A percentile compares a stretch with the other conserved stretches of the same genome.
phyloP scores from a whole-genome alignment of 2,329 filamentous ascomycete species.

The Trichothecium roseum region DNA sequence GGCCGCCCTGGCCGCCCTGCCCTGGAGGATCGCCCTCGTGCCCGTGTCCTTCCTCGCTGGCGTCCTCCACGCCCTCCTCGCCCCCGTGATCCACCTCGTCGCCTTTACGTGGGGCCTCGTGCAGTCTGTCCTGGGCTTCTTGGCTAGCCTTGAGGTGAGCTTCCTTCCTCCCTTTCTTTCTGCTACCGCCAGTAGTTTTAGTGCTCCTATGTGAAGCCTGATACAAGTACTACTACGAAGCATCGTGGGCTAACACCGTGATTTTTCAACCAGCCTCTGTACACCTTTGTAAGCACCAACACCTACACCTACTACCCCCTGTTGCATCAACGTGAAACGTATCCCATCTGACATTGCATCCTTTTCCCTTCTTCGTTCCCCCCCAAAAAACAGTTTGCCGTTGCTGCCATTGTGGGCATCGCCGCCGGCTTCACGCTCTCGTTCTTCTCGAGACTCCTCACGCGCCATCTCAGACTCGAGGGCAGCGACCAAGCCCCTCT shows the following conservation, averaged over 20 bases:
- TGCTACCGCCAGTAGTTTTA: constrained; percentile 3
- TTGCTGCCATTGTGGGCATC: constrained; percentile 58
- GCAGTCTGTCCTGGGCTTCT: constrained; percentile 13
- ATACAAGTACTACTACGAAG: not conserved
- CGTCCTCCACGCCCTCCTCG: constrained; percentile 20
- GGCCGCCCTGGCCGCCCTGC: constrained; percentile 15
- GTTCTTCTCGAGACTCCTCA: constrained; percentile 43
- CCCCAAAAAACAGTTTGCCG: constrained; percentile 52
- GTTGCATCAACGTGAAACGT: no score
- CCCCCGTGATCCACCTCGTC: constrained; percentile 24
- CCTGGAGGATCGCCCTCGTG: constrained; percentile 18
- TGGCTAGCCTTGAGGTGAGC: constrained; percentile 25
- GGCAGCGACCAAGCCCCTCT: constrained; percentile 9
- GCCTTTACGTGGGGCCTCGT: constrained; percentile 15
- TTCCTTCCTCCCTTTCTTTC: not conserved
- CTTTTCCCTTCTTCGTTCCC: no score
- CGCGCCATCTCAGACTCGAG: constrained; percentile 36
- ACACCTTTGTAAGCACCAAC: constrained; percentile 29
- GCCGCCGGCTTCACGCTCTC: constrained; percentile 50
- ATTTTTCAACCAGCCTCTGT: constrained; percentile 23
- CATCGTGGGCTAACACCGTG: not conserved
- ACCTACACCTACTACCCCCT: constrained; percentile 10
- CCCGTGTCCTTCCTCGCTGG: constrained; percentile 17
- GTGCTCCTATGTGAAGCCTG: not conserved
- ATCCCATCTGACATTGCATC: no score